A percentile compares a stretch with the other conserved stretches of the same genome.
Evolutionary conservation across 768 basidiomycete genomes (phyloP).

Genomic region (Russula vinacea): DNA sequence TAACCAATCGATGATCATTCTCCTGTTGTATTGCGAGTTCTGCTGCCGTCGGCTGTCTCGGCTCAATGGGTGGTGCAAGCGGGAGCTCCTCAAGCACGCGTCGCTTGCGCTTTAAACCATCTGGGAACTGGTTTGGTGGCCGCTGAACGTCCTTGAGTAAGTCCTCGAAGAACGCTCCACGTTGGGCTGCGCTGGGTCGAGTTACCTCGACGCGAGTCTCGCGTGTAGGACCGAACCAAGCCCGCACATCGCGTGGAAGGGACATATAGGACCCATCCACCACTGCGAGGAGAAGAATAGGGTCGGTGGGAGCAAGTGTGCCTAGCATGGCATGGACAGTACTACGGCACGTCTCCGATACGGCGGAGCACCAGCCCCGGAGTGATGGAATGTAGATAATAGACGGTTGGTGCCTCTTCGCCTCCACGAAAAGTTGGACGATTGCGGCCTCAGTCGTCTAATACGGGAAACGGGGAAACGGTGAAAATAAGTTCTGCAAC

Average conservation of each 20-base stretch:
- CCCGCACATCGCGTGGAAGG: slow-evolving; percentile 76
- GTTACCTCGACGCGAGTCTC: slow-evolving; percentile 71
- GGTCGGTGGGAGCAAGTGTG: slow-evolving; percentile 86
- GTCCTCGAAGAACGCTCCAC: slow-evolving; percentile 71
- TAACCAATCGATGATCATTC: slow-evolving; percentile 72
- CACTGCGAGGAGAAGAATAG: slow-evolving; percentile 86
- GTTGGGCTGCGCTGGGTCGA: slow-evolving; percentile 51
- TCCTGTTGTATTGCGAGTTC: slow-evolving; percentile 82
- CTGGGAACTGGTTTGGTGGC: slow-evolving; percentile 85
- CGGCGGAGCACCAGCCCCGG: slow-evolving; percentile 76
- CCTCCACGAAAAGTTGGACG: slow-evolving; percentile 93
- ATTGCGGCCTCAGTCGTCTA: slow-evolving; percentile 90
- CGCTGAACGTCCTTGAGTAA: slow-evolving; percentile 66
- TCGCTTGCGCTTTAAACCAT: slow-evolving; percentile 79
- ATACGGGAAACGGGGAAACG: neutral
- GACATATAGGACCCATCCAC: slow-evolving; percentile 71
- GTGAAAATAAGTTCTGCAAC: slow-evolving; percentile 11
- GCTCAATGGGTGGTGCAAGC: slow-evolving; percentile 86
- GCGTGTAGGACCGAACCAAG: slow-evolving; percentile 83
- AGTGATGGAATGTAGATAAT: slow-evolving; percentile 94
- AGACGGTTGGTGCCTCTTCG: slow-evolving; percentile 94
- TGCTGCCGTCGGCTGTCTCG: slow-evolving; percentile 72
- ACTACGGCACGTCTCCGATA: slow-evolving; percentile 78
- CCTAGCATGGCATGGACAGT: slow-evolving; percentile 91
- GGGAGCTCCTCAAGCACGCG: slow-evolving; percentile 83